phyloP scores from a whole-genome alignment of 345 rosid species.

The Lepidium didymum region DNA sequence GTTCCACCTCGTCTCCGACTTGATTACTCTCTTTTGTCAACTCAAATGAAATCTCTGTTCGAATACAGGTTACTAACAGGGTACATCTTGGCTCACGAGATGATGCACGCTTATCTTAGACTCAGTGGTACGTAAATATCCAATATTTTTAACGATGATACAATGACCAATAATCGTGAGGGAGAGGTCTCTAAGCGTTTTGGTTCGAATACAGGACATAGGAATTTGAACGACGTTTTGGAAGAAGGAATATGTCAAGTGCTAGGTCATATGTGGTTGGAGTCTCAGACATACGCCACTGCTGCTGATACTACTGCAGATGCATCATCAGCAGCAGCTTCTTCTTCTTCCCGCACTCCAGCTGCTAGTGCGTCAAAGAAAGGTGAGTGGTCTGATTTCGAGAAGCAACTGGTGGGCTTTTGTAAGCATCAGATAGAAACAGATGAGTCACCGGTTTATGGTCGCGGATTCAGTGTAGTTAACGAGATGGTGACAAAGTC shows the following conservation, averaged over 20 bases:
- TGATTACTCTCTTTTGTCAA: not conserved
- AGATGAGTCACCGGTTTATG: slow-evolving; percentile 69
- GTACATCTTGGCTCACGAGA: slow-evolving; percentile 86
- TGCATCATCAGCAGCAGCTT: slow-evolving; percentile 13
- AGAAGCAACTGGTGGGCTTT: slow-evolving; percentile 61
- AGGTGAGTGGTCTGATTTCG: slow-evolving; percentile 51
- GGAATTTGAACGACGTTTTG: slow-evolving; percentile 48
- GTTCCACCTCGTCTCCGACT: not conserved
- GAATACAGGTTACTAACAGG: slow-evolving; percentile 74
- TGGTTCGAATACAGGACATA: slow-evolving; percentile 43
- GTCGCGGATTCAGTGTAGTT: slow-evolving; percentile 64
- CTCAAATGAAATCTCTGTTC: not conserved
- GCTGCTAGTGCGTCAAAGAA: slow-evolving; percentile 42
- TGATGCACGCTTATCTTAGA: slow-evolving; percentile 98
- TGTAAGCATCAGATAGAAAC: slow-evolving; percentile 68
- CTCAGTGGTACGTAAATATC: slow-evolving; percentile 46
- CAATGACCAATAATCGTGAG: not conserved
- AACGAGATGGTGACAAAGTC: slow-evolving; percentile 42
- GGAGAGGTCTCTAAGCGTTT: not conserved
- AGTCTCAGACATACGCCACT: slow-evolving; percentile 35
- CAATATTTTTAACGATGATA: not conserved
- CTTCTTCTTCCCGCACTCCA: slow-evolving; percentile 14
- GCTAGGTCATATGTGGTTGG: slow-evolving; percentile 86
- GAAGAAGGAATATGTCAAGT: slow-evolving; percentile 98
- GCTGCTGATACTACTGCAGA: not conserved